Conservation (phyloP, 2,329 filamentous ascomycete species). For the Fusarium graminum region DNA sequence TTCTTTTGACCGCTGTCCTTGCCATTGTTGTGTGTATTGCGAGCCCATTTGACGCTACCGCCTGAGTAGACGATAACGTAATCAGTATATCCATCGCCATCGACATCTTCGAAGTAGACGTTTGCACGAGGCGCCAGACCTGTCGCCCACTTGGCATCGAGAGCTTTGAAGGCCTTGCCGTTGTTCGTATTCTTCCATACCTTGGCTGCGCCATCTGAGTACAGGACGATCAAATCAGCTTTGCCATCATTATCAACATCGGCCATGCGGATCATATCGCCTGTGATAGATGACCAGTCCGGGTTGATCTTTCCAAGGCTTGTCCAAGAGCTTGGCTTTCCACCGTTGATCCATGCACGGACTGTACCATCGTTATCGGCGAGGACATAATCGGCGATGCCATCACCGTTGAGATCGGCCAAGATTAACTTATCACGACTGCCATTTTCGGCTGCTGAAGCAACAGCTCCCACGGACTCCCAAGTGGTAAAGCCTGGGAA, state of each 20-base stretch:
- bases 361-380: constrained; percentile 12
- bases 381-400: constrained; percentile 29
- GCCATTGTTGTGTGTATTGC: constrained; percentile 11
- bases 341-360: constrained; percentile 27
- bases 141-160: constrained; percentile 26
- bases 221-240: constrained; percentile 23
- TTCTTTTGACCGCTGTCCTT: constrained; percentile 35
- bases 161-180: constrained; percentile 12
- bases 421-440: constrained; percentile 13
- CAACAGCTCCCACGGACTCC: constrained; percentile 17
- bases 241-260: constrained; percentile 34
- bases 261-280: constrained; percentile 28
- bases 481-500: constrained; percentile 27
- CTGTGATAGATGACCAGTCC: constrained; percentile 13
- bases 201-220: constrained; percentile 26
- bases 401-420: constrained; percentile 27
- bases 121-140: constrained; percentile 12
- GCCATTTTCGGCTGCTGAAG: neutral
- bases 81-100: constrained; percentile 34
- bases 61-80: constrained; percentile 25
- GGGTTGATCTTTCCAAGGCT: constrained; percentile 21
- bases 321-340: constrained; percentile 23
- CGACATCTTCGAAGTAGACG: constrained; percentile 27
- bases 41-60: constrained; percentile 12
- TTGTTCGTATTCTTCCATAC: constrained; percentile 30